phyloP scores from a whole-genome alignment of 352 stramenopile species.

The Pythium oligandrum region DNA sequence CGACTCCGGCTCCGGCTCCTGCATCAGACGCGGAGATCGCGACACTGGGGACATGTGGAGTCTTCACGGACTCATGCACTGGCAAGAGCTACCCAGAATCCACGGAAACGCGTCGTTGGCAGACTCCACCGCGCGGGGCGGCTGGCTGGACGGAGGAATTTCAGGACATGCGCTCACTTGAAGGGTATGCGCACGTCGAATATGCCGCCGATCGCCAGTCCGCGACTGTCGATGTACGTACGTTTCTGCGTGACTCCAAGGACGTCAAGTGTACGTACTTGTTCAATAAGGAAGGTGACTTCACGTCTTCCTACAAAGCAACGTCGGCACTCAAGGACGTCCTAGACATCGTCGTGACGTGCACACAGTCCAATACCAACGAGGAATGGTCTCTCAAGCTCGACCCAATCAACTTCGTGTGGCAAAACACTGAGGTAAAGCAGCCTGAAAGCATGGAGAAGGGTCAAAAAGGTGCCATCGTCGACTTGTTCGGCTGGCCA shows the following conservation, averaged over 20 bases:
- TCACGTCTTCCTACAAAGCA: conserved; percentile 18
- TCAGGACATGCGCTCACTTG: conserved; percentile 38
- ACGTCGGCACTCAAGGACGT: conserved; percentile 19
- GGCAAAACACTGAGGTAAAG: conserved; percentile 34
- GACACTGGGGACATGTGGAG: conserved; percentile 17
- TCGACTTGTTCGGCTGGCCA: conserved; percentile 69
- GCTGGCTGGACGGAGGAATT: conserved; percentile 24
- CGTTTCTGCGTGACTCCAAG: conserved; percentile 18
- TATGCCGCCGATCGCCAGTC: conserved; percentile 27
- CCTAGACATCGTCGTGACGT: conserved; percentile 28
- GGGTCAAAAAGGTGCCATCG: conserved; percentile 55
- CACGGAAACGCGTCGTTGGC: conserved; percentile 31
- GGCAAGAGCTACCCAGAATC: conserved; percentile 17
- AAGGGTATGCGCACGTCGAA: conserved; percentile 34
- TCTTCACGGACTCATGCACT: conserved; percentile 24
- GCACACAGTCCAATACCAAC: conserved; percentile 8
- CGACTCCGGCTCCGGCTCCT: too few species aligned
- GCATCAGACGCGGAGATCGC: too few species aligned
- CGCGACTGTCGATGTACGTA: conserved; percentile 36
- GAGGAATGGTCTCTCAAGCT: conserved; percentile 33
- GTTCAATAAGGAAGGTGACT: conserved; percentile 38
- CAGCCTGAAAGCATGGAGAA: conserved; percentile 26
- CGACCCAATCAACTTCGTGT: conserved; percentile 64
- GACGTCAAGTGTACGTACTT: conserved; percentile 29
- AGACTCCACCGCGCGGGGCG: conserved; percentile 39